Evolutionary conservation across 1,284 basidiomycete species (phyloP).

Genomic region (Ganoderma meredithae): DNA sequence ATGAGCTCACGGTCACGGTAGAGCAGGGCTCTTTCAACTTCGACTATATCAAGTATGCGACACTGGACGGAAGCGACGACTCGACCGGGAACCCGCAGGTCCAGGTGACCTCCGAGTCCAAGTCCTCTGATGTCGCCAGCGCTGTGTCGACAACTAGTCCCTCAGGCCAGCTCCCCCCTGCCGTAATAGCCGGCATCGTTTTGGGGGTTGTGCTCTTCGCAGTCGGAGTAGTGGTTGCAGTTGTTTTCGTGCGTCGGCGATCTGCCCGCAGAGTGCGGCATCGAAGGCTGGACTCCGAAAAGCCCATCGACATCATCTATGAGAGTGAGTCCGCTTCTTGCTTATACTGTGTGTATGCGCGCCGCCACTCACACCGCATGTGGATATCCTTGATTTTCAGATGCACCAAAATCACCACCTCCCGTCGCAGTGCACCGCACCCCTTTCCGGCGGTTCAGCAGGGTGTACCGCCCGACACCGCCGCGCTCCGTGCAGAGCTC

Average conservation of each 20-base stretch:
- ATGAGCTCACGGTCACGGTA: constrained; percentile 22
- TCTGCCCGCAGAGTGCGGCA: constrained; percentile 24
- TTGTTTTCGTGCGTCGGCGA: constrained; percentile 21
- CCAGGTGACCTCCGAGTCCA: constrained; percentile 8
- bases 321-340: constrained; percentile 19
- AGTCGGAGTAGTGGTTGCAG: constrained; percentile 2
- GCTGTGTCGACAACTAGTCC: background rate
- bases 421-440: constrained; percentile 9
- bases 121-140: background rate
- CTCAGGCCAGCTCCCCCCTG: constrained; percentile 7
- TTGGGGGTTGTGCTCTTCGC: constrained; percentile 10
- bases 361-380: background rate
- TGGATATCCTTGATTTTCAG: background rate
- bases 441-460: constrained; percentile 21
- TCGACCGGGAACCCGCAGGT: constrained; percentile 15
- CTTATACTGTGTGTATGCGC: background rate
- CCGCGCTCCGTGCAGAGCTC: constrained; percentile 28
- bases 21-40: constrained; percentile 22
- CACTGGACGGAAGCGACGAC: constrained; percentile 6
- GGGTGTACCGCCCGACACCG: constrained; percentile 28
- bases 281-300: constrained; percentile 20
- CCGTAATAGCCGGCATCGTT: constrained; percentile 23
- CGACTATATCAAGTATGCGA: constrained; percentile 28
- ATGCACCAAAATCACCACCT: background rate
- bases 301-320: constrained; percentile 25